phyloP scores from a whole-genome alignment of 2,329 filamentous ascomycete genomes.

The Penicillium paneum region DNA sequence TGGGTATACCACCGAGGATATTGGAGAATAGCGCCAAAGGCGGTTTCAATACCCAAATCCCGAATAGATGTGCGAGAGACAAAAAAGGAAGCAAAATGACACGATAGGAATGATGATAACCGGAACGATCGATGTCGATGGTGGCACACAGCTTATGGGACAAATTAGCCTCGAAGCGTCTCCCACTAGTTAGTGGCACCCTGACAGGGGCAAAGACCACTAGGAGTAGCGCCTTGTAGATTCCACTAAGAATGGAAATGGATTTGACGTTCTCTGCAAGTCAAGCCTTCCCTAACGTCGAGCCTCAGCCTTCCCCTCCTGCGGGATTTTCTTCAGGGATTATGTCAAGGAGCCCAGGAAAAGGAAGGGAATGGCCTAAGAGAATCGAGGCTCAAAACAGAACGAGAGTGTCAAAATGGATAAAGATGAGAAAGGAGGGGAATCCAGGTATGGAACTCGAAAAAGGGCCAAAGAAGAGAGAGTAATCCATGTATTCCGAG shows the following conservation, averaged over 20 bases:
- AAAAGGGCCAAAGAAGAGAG: conserved; percentile 14
- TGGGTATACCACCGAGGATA: not conserved
- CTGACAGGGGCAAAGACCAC: conserved; percentile 11
- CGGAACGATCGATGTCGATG: conserved; percentile 14
- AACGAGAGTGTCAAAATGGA: conserved; percentile 11
- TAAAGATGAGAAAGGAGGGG: conserved; percentile 25
- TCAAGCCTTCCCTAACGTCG: conserved; percentile 4
- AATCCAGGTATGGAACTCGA: conserved; percentile 12
- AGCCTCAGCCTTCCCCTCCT: not conserved
- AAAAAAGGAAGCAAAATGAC: not conserved
- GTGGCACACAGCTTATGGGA: conserved; percentile 20
- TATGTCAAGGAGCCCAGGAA: not conserved
- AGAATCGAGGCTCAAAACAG: not conserved
- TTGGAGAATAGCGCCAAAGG: not conserved
- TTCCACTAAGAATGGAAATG: conserved; percentile 15
- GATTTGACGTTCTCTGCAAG: conserved; percentile 4
- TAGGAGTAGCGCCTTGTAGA: conserved; percentile 25
- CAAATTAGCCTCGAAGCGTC: conserved; percentile 20
- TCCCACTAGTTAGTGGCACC: conserved; percentile 24
- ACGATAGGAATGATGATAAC: conserved; percentile 4
- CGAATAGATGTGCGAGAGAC: not conserved
- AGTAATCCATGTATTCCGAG: conserved; percentile 14
- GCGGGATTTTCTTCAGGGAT: not conserved
- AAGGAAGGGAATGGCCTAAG: not conserved
- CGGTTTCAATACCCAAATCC: not conserved